Percentiles rank a stretch among this genome's conserved stretches.
Evolutionary conservation across 1,284 basidiomycete genomes (phyloP).

Genomic region (Ceratobasidium sp.): DNA sequence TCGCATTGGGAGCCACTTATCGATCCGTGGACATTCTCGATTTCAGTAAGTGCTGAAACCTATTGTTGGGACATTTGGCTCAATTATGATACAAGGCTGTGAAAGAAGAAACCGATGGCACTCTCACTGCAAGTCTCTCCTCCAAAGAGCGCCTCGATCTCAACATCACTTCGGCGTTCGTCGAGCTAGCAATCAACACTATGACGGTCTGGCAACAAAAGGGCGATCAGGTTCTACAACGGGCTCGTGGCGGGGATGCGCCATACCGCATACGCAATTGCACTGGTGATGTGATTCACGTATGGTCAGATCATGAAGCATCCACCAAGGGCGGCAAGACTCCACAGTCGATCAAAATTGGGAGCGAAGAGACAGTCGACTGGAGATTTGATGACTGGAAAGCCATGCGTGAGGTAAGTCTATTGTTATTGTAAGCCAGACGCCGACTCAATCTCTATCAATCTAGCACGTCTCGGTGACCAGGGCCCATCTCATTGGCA

Average conservation of each 20-base stretch:
- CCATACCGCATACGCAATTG: conserved; percentile 95
- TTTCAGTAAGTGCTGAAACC: conserved; percentile 68
- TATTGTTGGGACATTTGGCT: conserved; percentile 13
- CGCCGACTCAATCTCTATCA: background rate
- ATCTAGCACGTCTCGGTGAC: conserved; percentile 82
- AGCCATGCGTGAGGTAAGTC: conserved; percentile 87
- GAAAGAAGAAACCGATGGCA: conserved; percentile 67
- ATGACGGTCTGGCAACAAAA: conserved; percentile 81
- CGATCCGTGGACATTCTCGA: conserved; percentile 94
- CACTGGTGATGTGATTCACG: conserved; percentile 84
- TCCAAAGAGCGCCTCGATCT: conserved; percentile 91
- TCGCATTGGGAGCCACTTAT: conserved; percentile 99
- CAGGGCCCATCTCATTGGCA: conserved; percentile 84
- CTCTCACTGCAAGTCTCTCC: conserved; percentile 74
- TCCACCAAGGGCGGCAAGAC: conserved; percentile 64
- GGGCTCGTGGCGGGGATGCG: conserved; percentile 86
- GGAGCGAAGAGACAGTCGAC: conserved; percentile 84
- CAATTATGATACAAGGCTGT: conserved; percentile 61
- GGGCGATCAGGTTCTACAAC: conserved; percentile 77
- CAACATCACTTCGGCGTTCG: conserved; percentile 93
- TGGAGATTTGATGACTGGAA: conserved; percentile 99
- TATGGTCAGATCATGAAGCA: conserved; percentile 82
- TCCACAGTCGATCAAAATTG: conserved; percentile 66
- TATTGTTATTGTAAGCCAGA: background rate
- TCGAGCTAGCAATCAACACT: conserved; percentile 86